Base-by-base conservation (phyloP, 1,284 basidiomycete species). In the Coniophora puteana region DNA sequence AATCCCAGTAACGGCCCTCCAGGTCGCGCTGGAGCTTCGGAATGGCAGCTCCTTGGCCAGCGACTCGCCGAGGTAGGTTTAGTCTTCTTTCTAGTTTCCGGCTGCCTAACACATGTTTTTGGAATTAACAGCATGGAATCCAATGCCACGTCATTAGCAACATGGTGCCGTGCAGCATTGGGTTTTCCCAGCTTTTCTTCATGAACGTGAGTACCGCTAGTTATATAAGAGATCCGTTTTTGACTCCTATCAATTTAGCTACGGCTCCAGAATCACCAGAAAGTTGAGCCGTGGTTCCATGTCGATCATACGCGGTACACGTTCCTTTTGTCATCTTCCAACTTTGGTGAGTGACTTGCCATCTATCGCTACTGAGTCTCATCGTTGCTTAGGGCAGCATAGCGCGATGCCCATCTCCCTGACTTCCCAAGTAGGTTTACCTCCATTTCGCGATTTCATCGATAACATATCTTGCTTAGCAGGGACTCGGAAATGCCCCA, bases 111-210 rank as follows among this genome's bases (percentile, higher is more conserved):
- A 27, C 38, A 36, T 47, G 37, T 18, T 26, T 35, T 32, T 37
- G 21, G 14, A 22, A 4, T 36, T 4, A 42, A 26, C 48, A 83
- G 80, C 66, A 69, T 41, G 60, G 71, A 33, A 74, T 82, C 34
- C 69, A 74, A 42, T 73, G 76, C 46, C 80, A 83, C 57, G 66
- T 83, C 63, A 70, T 81, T 40, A 60, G 79, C 42, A 67, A 63
- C 37, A 51, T 71, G 35, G 63, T 62, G 43, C 61, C 67, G 41
- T 63, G 72, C 47, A 68, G 71, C 60, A 53, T 62, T 11, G 52
- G 63, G 13, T 65, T 80, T 42, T 64, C 59, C 26, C 62, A 68
- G 28, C 54, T 83, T 14, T 83, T 81, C 53, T 61, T 70, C 38
- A 68, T 74, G 48, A 71, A 68, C 52, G 80, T 83, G 59, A 51